Evolutionary conservation across 495 filamentous ascomycete genomes (phyloP).

Genomic region (Aspergillus funiculosus): DNA sequence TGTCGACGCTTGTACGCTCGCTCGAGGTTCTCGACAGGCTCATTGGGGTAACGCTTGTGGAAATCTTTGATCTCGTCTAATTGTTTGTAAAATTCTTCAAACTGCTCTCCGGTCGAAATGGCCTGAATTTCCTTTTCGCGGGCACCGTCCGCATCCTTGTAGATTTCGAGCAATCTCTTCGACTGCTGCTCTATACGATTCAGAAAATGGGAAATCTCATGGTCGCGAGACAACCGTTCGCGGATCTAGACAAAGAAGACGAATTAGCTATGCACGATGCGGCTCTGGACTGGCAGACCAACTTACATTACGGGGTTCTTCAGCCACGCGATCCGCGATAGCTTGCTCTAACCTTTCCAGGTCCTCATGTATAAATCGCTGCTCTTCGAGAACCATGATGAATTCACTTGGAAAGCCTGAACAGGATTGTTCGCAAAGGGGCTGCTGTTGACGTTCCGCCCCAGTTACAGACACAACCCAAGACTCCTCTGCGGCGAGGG

Average conservation of each 20-base stretch:
- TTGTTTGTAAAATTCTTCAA: slow-evolving; percentile 89
- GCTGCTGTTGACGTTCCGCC: slow-evolving; percentile 7
- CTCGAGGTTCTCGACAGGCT: slow-evolving; percentile 92
- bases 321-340: slow-evolving; percentile 78
- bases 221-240: slow-evolving; percentile 78
- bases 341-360: slow-evolving; percentile 91
- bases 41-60: slow-evolving; percentile 86
- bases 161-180: slow-evolving; percentile 70
- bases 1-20: slow-evolving; percentile 75
- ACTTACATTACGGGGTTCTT: slow-evolving; percentile 83
- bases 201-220: slow-evolving; percentile 84
- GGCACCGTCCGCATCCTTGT: slow-evolving; percentile 67
- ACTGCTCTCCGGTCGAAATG: slow-evolving; percentile 80
- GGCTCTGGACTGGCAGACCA: not conserved
- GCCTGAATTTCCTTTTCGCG: slow-evolving; percentile 74
- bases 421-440: not conserved
- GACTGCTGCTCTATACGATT: slow-evolving; percentile 82
- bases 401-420: not conserved
- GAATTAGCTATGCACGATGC: not conserved
- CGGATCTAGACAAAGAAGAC: slow-evolving; percentile 58
- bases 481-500: slow-evolving; percentile 30
- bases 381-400: slow-evolving; percentile 81
- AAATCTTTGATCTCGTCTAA: slow-evolving; percentile 74
- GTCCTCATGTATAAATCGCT: slow-evolving; percentile 90
- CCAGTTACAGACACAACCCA: too few species aligned